A percentile compares a stretch with the other conserved stretches of the same genome.
These are phyloP conservation scores for Cytospora mali DNA, from an alignment of 2,329 filamentous ascomycete species.

Conservation along the genomic window DNA sequence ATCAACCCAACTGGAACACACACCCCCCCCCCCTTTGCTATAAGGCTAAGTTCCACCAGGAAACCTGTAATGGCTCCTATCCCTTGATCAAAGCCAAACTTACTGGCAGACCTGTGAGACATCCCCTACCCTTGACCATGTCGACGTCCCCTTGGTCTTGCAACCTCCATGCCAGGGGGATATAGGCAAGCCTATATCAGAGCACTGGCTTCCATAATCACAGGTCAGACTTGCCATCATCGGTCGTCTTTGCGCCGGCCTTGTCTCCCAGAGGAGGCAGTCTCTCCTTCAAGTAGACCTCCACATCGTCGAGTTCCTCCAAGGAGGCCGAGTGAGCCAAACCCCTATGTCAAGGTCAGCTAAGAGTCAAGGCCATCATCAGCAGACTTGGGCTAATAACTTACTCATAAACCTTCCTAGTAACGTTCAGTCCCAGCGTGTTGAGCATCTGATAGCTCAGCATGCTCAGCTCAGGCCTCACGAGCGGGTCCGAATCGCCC, in stretches of 20 bases:
- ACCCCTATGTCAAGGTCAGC: conserved; percentile 47
- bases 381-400: conserved; percentile 34
- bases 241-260: conserved; percentile 1
- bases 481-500: conserved; percentile 75
- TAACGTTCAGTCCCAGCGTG: conserved; percentile 70
- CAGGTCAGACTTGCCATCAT: conserved; percentile 40
- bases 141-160: background rate
- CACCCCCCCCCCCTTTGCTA: too few relatives aligned
- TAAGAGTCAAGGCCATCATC: background rate
- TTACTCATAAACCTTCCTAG: conserved; percentile 75
- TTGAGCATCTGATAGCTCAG: conserved; percentile 68
- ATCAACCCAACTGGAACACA: background rate
- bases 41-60: background rate
- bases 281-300: conserved; percentile 55
- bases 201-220: conserved; percentile 28
- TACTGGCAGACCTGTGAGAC: background rate
- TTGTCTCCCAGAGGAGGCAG: conserved; percentile 48
- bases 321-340: conserved; percentile 77
- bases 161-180: background rate
- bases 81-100: too few relatives aligned
- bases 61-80: background rate
- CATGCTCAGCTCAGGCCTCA: conserved; percentile 69
- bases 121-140: background rate
- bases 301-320: conserved; percentile 81
- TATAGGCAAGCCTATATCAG: background rate